A percentile compares a stretch with the other conserved stretches of the same genome.
Evolutionary conservation across 305 asterid species (phyloP).

Genomic region (Fraxinus latifolia): DNA sequence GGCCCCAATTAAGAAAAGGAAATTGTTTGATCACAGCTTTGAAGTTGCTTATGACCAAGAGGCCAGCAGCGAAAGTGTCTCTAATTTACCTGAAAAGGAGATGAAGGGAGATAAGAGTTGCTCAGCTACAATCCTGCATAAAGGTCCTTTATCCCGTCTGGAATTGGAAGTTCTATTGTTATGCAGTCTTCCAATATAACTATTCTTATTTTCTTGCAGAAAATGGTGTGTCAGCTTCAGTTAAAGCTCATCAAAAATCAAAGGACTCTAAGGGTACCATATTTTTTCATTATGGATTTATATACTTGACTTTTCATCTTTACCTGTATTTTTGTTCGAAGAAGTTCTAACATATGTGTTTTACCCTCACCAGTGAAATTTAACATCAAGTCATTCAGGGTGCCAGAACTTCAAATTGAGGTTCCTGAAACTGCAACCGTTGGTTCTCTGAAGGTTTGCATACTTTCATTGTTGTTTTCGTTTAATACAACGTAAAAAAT

Average conservation of each 20-base stretch:
- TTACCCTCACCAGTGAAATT: constrained; percentile 46
- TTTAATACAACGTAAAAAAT: neutral
- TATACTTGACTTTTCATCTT: constrained; percentile 6
- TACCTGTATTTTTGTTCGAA: neutral
- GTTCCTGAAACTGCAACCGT: constrained; percentile 72
- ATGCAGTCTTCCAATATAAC: constrained; percentile 13
- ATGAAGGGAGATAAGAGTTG: constrained; percentile 29
- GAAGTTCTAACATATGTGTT: constrained; percentile 20
- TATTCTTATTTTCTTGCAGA: constrained; percentile 32
- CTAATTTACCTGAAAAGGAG: constrained; percentile 45
- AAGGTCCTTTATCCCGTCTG: constrained; percentile 28
- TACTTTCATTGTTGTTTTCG: constrained; percentile 4
- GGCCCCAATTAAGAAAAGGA: constrained; percentile 62
- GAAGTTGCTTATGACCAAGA: constrained; percentile 42
- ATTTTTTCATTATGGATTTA: constrained; percentile 8
- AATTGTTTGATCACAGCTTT: constrained; percentile 38
- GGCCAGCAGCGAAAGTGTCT: constrained; percentile 50
- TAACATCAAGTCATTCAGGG: constrained; percentile 69
- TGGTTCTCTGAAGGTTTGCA: constrained; percentile 72
- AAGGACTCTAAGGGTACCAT: constrained; percentile 51
- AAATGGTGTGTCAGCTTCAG: constrained; percentile 31
- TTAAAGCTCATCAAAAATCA: constrained; percentile 37
- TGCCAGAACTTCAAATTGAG: constrained; percentile 75
- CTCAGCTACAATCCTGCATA: constrained; percentile 23
- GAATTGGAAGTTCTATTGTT: constrained; percentile 11